Evolutionary conservation across 306 rosid species (phyloP), one percentile per base, ranked within the genome.

Genomic region (Rubus idaeus): DNA sequence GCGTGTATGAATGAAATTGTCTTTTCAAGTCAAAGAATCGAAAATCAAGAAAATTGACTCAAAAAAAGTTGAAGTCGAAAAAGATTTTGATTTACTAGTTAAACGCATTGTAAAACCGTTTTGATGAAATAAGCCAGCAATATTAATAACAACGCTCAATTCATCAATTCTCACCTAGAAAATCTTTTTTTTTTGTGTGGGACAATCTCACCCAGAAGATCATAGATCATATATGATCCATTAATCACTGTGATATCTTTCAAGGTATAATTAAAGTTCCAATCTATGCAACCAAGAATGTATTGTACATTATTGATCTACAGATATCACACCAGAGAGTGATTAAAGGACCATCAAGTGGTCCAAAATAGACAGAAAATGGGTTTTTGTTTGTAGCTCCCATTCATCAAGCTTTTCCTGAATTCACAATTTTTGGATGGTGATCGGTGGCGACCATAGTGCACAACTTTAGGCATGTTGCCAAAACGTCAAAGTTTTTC

Each of bases 301-400:
- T 23, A 20, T 13, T 39, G 70, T 8, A 72, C 21, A n/a, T 71
- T 53, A 73, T 13, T 56, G 65, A 23, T 73, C 8, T 20, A 16
- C 16, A 41, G 3, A 56, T 18, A n/a, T 72, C 21, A 72, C 51
- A 40, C 20, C 5, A 26, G 20, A 23, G 60, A 49, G 44, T 37
- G 30, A 78, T 37, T 10, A 58, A 49, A 17, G 21, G 44, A 41
- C 18, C 7, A 66, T 42, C 35, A 41, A 66, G 16, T 65, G 50
- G 50, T 66, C 51, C 69, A 64, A 11, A n/a, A 52, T 18, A 35
- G 13, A 0, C 21, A 56, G 12, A 44, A 74, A 10, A 46, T 64
- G 51, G 13, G 20, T 41, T 56, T 74, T 60, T 37, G 35, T 20
- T 73, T 46, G 56, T 55, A 55, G 20, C 79, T 26, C 75, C 55